These are phyloP conservation scores for Ganoderma resinaceum DNA, from an alignment of 1,284 basidiomycete genomes.

Conservation along the genomic window DNA sequence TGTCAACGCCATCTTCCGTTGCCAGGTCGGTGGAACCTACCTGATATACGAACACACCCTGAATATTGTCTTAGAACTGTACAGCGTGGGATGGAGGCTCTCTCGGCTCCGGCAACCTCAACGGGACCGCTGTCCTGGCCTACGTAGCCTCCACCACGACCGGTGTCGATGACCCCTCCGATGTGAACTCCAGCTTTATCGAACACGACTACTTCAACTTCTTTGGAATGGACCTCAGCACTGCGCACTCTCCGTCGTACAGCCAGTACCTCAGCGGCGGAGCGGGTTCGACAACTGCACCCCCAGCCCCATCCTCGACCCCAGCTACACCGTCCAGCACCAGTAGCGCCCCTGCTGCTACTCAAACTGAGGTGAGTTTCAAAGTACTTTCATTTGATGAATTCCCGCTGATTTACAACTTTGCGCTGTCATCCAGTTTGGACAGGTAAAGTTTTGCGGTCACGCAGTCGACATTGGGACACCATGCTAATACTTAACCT, in stretches of 20 bases:
- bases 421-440: slow-evolving; percentile 24
- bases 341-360: slow-evolving; percentile 27
- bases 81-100: slow-evolving; percentile 39
- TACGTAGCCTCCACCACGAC: slow-evolving; percentile 38
- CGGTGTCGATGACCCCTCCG: slow-evolving; percentile 33
- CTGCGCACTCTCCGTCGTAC: slow-evolving; percentile 36
- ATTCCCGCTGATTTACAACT: neutral
- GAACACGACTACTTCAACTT: slow-evolving; percentile 41
- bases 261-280: slow-evolving; percentile 34
- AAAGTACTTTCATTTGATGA: neutral
- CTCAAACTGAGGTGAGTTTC: slow-evolving; percentile 35
- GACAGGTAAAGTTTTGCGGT: slow-evolving; percentile 29
- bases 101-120: slow-evolving; percentile 36
- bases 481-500: neutral
- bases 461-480: neutral
- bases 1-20: slow-evolving; percentile 40
- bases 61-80: slow-evolving; percentile 34
- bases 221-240: slow-evolving; percentile 38
- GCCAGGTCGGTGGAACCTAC: slow-evolving; percentile 32
- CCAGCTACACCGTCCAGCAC: slow-evolving; percentile 25
- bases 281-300: slow-evolving; percentile 18
- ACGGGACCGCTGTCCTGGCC: slow-evolving; percentile 36
- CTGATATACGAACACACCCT: neutral
- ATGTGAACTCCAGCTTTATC: slow-evolving; percentile 37
- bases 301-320: slow-evolving; percentile 22